Evolutionary conservation across 1,284 basidiomycete genomes (phyloP).

Genomic region (Singerocomus inundabilis): DNA sequence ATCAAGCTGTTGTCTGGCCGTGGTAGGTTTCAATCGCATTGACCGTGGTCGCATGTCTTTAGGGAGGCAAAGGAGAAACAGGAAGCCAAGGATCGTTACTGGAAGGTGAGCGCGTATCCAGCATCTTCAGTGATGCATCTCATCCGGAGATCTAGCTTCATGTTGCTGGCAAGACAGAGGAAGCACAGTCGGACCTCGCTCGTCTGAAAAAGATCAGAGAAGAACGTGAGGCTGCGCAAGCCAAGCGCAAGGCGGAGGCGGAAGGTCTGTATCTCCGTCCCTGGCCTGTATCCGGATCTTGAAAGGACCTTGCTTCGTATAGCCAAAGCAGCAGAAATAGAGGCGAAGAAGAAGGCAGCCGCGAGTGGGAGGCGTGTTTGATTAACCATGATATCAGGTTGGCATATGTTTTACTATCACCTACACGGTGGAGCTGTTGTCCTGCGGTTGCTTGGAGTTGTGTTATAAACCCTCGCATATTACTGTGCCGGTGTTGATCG

Average conservation of each 20-base stretch:
- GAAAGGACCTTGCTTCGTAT: not conserved
- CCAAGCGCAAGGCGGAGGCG: slow-evolving; percentile 81
- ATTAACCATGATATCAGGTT: not conserved
- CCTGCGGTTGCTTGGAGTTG: not conserved
- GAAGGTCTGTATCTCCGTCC: slow-evolving; percentile 54
- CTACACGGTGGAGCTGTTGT: not conserved
- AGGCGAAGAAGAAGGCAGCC: slow-evolving; percentile 39
- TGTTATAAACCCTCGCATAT: not conserved
- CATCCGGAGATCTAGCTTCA: slow-evolving; percentile 50
- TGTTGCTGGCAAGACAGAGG: slow-evolving; percentile 77
- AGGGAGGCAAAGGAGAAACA: slow-evolving; percentile 90
- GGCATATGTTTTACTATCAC: slow-evolving; percentile 7
- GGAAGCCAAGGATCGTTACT: slow-evolving; percentile 81
- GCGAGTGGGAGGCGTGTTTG: slow-evolving; percentile 31
- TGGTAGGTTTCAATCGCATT: slow-evolving; percentile 3
- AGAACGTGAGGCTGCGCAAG: slow-evolving; percentile 82
- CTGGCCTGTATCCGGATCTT: not conserved
- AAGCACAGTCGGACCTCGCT: slow-evolving; percentile 84
- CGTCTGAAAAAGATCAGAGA: slow-evolving; percentile 84
- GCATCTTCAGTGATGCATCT: not conserved
- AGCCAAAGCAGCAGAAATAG: slow-evolving; percentile 47
- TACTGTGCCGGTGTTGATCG: not conserved
- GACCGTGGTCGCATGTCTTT: slow-evolving; percentile 4
- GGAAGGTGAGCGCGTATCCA: slow-evolving; percentile 56
- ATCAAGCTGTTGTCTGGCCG: not conserved